These are phyloP conservation scores for Daldinia loculata DNA, from an alignment of 495 filamentous ascomycete genomes.

Conservation along the genomic window DNA sequence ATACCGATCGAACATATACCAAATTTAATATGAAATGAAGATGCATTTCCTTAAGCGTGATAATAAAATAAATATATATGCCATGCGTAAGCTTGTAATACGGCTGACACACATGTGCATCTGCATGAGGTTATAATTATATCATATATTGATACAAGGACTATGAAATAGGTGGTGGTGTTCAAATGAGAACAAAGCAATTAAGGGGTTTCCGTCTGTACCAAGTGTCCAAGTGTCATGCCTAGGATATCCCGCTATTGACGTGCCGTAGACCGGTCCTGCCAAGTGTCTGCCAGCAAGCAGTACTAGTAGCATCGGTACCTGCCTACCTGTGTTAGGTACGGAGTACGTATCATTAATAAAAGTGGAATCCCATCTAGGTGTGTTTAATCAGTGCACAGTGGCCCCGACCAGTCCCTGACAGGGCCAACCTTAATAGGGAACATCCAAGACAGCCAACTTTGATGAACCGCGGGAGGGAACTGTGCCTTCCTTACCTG, in stretches of 20 bases:
- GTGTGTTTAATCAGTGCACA: background rate
- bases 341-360: background rate
- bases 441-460: slow-evolving; percentile 6
- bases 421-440: slow-evolving; percentile 11
- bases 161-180: background rate
- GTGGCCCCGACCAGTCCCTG: slow-evolving; percentile 1
- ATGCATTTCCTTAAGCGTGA: background rate
- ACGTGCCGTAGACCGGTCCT: background rate
- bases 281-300: background rate
- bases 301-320: background rate
- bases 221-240: background rate
- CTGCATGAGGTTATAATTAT: slow-evolving; percentile 3
- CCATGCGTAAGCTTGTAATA: slow-evolving; percentile 5
- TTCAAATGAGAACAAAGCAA: background rate
- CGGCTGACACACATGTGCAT: background rate
- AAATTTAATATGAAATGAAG: background rate
- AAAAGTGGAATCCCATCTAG: background rate
- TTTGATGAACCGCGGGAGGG: slow-evolving; percentile 4
- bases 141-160: slow-evolving; percentile 1
- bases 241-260: background rate
- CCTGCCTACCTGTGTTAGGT: no score
- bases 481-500: slow-evolving; percentile 11
- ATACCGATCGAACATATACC: background rate
- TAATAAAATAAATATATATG: background rate
- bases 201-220: slow-evolving; percentile 1